phyloP scores from a whole-genome alignment of 1,284 basidiomycete genomes.

The Melanopsichium pennsylvanicum region DNA sequence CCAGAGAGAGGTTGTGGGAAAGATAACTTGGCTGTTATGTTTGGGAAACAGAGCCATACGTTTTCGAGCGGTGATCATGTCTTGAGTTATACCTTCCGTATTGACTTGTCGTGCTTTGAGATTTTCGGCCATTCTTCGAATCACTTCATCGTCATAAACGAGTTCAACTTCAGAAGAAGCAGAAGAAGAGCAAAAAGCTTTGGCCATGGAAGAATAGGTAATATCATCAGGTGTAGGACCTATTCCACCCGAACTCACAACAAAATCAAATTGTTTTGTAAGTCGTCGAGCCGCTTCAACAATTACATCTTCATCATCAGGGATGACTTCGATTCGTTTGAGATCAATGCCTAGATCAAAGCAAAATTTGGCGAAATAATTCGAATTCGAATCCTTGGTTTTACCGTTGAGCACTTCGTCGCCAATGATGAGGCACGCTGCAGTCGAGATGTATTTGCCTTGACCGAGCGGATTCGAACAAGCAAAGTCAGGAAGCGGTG shows the following conservation, averaged over 20 bases:
- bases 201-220: slow-evolving; percentile 84
- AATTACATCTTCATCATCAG: slow-evolving; percentile 88
- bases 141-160: slow-evolving; percentile 80
- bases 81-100: slow-evolving; percentile 72
- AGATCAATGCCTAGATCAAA: slow-evolving; percentile 61
- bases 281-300: slow-evolving; percentile 84
- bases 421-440: slow-evolving; percentile 68
- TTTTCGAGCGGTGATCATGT: slow-evolving; percentile 66
- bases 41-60: slow-evolving; percentile 61
- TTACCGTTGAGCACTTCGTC: slow-evolving; percentile 74
- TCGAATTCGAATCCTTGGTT: slow-evolving; percentile 83
- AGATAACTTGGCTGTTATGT: slow-evolving; percentile 53
- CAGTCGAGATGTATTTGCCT: slow-evolving; percentile 48
- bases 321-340: slow-evolving; percentile 81
- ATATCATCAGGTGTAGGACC: slow-evolving; percentile 70
- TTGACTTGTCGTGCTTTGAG: slow-evolving; percentile 72
- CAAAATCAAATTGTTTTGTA: slow-evolving; percentile 67
- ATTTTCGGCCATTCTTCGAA: slow-evolving; percentile 77
- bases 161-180: slow-evolving; percentile 70
- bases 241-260: slow-evolving; percentile 54
- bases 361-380: slow-evolving; percentile 67
- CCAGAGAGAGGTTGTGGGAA: slow-evolving; percentile 70
- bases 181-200: no score
- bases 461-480: slow-evolving; percentile 43
- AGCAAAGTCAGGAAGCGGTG: slow-evolving; percentile 28